Evolutionary conservation across 352 stramenopile genomes (phyloP).

Genomic region (Phytophthora fragariaefolia): DNA sequence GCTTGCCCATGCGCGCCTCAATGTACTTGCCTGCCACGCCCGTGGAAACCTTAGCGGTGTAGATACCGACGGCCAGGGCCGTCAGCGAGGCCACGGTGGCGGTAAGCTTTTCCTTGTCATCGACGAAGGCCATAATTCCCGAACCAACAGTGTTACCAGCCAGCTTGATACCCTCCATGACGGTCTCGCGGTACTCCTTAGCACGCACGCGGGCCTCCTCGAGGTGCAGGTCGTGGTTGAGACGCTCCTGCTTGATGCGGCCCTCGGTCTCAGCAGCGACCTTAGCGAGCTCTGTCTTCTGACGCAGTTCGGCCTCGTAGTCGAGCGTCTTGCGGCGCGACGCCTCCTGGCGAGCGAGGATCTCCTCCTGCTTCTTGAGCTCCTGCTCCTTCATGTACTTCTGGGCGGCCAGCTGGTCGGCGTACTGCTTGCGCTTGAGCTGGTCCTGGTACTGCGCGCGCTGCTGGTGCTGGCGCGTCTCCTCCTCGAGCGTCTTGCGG

Average conservation of each 20-base stretch:
- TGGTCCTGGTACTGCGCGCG: constrained; percentile 98
- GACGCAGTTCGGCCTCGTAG: constrained; percentile 96
- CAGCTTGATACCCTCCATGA: constrained; percentile 97
- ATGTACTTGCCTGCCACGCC: constrained; percentile 95
- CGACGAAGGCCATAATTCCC: constrained; percentile 94
- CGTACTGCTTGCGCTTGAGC: constrained; percentile 98
- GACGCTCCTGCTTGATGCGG: constrained; percentile 95
- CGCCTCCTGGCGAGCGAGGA: constrained; percentile 94
- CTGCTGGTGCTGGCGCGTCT: constrained; percentile 97
- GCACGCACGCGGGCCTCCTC: constrained; percentile 95
- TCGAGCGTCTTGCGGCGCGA: constrained; percentile 97
- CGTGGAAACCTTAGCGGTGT: constrained; percentile 94
- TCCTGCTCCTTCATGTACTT: constrained; percentile 97
- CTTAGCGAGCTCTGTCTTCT: constrained; percentile 96
- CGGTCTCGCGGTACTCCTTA: constrained; percentile 92
- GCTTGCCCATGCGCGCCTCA: constrained; percentile 96
- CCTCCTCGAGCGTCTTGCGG: constrained; percentile 96
- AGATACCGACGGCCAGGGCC: constrained; percentile 95
- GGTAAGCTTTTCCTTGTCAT: constrained; percentile 96
- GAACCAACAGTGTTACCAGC: constrained; percentile 94
- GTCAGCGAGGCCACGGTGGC: constrained; percentile 95
- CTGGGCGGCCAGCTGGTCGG: constrained; percentile 96
- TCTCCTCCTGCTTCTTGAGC: constrained; percentile 99
- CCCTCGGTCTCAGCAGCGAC: constrained; percentile 96
- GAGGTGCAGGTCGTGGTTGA: constrained; percentile 98